A percentile compares a stretch with the other conserved stretches of the same genome.
Conservation (phyloP, 2,329 filamentous ascomycete genomes). For the Pseudogymnoascus sp. region DNA sequence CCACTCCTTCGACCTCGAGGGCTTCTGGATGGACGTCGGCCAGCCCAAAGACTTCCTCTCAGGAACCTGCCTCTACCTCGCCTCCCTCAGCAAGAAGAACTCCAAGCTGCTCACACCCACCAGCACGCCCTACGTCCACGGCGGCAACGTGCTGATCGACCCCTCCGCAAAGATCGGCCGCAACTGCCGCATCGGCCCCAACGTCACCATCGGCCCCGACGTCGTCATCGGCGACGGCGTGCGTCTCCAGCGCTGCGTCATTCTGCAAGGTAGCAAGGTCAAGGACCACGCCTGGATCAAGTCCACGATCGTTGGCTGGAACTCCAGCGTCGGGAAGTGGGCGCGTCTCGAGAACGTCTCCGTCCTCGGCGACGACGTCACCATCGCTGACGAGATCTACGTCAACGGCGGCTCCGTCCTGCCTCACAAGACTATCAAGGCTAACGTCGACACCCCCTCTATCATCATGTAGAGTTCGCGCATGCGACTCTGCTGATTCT, state of each 20-base stretch:
- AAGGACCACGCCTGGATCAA: slow-evolving; percentile 99
- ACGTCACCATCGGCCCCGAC: slow-evolving; percentile 90
- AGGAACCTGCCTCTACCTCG: slow-evolving; percentile 92
- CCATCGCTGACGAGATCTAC: slow-evolving; percentile 95
- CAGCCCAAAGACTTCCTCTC: slow-evolving; percentile 98
- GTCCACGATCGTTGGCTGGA: slow-evolving; percentile 97
- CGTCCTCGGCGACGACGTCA: slow-evolving; percentile 96
- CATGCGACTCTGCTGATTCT: neutral
- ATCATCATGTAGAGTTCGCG: slow-evolving; percentile 53
- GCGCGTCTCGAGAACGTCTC: slow-evolving; percentile 94
- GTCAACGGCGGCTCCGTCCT: slow-evolving; percentile 94
- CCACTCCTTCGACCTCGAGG: slow-evolving; percentile 92
- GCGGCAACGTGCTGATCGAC: slow-evolving; percentile 93
- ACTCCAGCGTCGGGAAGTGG: slow-evolving; percentile 92
- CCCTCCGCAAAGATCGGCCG: slow-evolving; percentile 92
- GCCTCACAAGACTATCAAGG: slow-evolving; percentile 98
- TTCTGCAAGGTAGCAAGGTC: slow-evolving; percentile 83
- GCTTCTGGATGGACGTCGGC: slow-evolving; percentile 99
- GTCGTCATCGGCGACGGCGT: slow-evolving; percentile 92
- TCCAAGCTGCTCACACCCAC: slow-evolving; percentile 72
- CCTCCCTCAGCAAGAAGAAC: slow-evolving; percentile 81
- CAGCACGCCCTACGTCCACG: slow-evolving; percentile 73
- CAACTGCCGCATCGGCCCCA: slow-evolving; percentile 96
- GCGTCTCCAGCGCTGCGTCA: slow-evolving; percentile 82
- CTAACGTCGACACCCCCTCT: slow-evolving; percentile 77